Evolutionary conservation across 768 basidiomycete species (phyloP), one percentile per base, ranked within the genome.

Genomic region (Russula foetens): DNA sequence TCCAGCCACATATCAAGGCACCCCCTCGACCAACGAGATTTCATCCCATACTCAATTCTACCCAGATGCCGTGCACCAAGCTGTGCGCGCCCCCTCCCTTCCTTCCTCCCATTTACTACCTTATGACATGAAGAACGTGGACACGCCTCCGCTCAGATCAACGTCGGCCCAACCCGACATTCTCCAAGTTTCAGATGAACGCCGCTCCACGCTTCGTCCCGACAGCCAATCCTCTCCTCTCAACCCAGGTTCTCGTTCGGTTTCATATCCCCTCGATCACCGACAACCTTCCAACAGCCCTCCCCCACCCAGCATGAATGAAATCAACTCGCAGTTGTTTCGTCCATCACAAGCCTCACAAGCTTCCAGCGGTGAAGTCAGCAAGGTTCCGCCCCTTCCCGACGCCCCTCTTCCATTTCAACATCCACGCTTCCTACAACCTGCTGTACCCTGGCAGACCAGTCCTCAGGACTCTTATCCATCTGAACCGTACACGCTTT

Each of bases 291-390:
- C 49, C 24, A 61, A 52, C 53, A 35, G 21, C 43, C 29, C 60
- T 23, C 26, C 48, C 7, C 29, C 60, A 12, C 33, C 48, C 11
- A 48, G 45, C 46, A 26, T 58, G 56, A 58, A 62, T 6, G 61
- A 58, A 15, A 41, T 62, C 23, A 62, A 58, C 23, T 23, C 43
- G 35, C 61, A 43, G 56, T 19, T 53, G 41, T 48, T 48, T n/a
- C 51, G 51, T 35, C 61, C 51, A 5, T 62, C 61, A 33, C 61
- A 53, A 28, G 28, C 63, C 15, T 67, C 67, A 38, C 66, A 58
- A 29, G n/a, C 63, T 15, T 67, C 65, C 31, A 59, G 63, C 21
- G 59, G 60, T 38, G 52, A 54, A 14, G 23, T 35, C 29, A 51
- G 38, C 29, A 53, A 41, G 29, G 15, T 19, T 41, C 39, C 17